Conservation (phyloP, 305 asterid species). For the Fraxinus baroniana region DNA sequence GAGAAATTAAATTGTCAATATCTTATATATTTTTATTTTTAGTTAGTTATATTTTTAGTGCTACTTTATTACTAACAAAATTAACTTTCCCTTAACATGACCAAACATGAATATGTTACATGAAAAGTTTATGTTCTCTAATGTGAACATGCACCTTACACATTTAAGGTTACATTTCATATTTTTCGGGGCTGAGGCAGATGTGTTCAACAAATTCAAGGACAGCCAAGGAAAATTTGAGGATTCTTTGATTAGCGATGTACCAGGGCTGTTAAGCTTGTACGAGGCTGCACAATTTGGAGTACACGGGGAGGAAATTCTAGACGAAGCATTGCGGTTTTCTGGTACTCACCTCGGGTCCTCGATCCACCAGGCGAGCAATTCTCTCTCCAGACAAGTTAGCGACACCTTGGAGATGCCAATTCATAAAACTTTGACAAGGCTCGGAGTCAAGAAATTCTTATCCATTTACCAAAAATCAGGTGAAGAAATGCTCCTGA, state of each 20-base stretch:
- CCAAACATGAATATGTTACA: neutral
- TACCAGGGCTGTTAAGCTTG: constrained; percentile 6
- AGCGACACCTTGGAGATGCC: constrained; percentile 12
- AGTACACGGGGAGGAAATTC: constrained; percentile 10
- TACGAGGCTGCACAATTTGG: constrained; percentile 18
- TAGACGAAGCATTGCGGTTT: constrained; percentile 15
- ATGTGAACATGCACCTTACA: neutral
- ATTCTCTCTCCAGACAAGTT: neutral
- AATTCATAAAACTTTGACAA: neutral
- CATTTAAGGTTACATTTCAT: neutral
- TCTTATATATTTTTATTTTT: neutral
- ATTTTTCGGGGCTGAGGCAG: neutral
- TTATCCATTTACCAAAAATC: constrained; percentile 6
- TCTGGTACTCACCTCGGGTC: neutral
- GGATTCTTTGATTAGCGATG: neutral
- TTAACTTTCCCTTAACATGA: neutral
- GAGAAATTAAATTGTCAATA: neutral
- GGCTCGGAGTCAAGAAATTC: constrained; percentile 4
- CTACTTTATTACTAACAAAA: neutral
- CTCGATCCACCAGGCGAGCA: neutral
- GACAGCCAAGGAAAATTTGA: constrained; percentile 2
- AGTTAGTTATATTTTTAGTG: neutral
- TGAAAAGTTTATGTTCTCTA: neutral
- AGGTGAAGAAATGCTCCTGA: neutral
- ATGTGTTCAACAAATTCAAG: neutral